Conservation (phyloP, 164 flowering plant genomes). For the Protea cynaroides region DNA sequence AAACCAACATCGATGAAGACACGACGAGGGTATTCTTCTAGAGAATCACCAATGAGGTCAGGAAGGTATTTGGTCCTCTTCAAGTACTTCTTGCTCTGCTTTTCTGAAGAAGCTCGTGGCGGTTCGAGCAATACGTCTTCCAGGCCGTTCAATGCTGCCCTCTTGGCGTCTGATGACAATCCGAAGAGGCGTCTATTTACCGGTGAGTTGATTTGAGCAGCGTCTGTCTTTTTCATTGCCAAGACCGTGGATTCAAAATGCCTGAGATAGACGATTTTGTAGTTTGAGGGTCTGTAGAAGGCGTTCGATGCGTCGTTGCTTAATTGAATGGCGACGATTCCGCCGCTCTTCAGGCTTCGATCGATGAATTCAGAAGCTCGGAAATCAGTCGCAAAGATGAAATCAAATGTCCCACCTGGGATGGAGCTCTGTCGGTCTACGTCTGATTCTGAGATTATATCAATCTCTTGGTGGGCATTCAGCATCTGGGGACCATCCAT, state of each 20-base stretch:
- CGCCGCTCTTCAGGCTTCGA: conserved; percentile 33
- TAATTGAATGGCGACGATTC: conserved; percentile 28
- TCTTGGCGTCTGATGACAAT: conserved; percentile 28
- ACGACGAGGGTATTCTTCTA: conserved; percentile 41
- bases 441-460: conserved; percentile 18
- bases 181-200: conserved; percentile 17
- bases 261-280: conserved; percentile 36
- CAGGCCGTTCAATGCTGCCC: conserved; percentile 35
- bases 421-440: conserved; percentile 17
- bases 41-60: conserved; percentile 41
- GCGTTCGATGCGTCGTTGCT: conserved; percentile 7
- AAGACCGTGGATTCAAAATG: conserved; percentile 24
- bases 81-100: conserved; percentile 20
- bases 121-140: conserved; percentile 69
- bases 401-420: conserved; percentile 24
- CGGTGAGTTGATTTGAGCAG: not conserved
- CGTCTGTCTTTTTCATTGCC: conserved; percentile 31
- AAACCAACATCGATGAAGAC: conserved; percentile 46
- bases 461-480: conserved; percentile 10
- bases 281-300: conserved; percentile 26
- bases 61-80: conserved; percentile 47
- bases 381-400: conserved; percentile 18
- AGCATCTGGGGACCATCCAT: conserved; percentile 7
- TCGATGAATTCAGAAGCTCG: conserved; percentile 22
- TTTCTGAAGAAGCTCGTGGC: conserved; percentile 32